Evolutionary conservation across 345 rosid species (phyloP), one percentile per base, ranked within the genome.

Genomic region (Hibiscus trionum): DNA sequence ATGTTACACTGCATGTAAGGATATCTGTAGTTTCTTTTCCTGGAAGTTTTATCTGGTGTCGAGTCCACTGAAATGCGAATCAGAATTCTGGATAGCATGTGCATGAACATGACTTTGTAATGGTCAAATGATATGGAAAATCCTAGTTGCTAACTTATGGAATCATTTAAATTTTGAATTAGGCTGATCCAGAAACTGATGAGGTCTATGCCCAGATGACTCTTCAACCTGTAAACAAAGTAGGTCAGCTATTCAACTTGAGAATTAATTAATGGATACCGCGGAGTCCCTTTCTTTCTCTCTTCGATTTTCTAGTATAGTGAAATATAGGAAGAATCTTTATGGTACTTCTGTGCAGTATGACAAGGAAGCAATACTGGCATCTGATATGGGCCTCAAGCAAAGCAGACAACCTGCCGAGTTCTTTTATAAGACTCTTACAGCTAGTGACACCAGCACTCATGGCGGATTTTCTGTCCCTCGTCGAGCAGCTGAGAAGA

Each of bases 401-500:
- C 84, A 88, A 74, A 90, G 39, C 76, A 84, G 88, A 77, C 97
- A 90, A 74, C 97, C 96, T 59, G 47, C 97, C 6, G 97, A 95
- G 81, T 95, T 90, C 84, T 95, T 95, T 87, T 91, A 97, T 80
- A 95, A 95, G 84, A 90, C 93, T 59, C 93, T 94, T 55, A 94
- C 98, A 8, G 98, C 97, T 4, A 94, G 98, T 72, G 98, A 94
- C 76, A 94, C 99, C 17, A 94, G 99, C 75, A 91, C 97, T 39
- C 99, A 94, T 44, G 97, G 99, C 73, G 99, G 99, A 35, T 94
- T 94, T 79, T 94, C 97, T 52, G 99, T 94, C 53, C 97, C 99
- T 33, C 96, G 99, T 7, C 87, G 99, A 75, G 91, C 99, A 62
- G 99, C 99, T 52, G 99, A 94, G 87, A 94, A 91, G 81, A 91